Percentiles rank a stretch among this genome's conserved stretches.
Evolutionary conservation across 768 basidiomycete genomes (phyloP).

Genomic region (Naganishia antarctica): DNA sequence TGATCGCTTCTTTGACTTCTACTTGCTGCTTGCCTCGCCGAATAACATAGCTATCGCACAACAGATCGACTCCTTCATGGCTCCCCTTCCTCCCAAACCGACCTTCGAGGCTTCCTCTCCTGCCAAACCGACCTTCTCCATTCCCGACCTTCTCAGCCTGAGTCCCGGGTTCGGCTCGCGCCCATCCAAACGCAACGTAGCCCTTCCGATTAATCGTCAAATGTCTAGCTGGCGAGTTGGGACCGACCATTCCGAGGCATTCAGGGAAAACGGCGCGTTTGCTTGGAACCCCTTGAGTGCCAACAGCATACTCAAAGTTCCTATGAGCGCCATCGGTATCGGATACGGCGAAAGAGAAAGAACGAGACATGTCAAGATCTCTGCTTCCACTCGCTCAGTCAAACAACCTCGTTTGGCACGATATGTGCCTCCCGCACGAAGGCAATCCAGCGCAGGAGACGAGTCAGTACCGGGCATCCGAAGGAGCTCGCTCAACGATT

Average conservation of each 20-base stretch:
- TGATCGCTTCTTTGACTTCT: too few species aligned
- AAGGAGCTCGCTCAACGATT: constrained; percentile 13
- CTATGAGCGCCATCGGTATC: constrained; percentile 16
- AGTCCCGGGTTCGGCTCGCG: constrained; percentile 20
- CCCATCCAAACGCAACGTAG: background rate
- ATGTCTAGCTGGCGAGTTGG: background rate
- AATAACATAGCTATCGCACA: too few species aligned
- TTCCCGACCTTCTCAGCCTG: constrained; percentile 22
- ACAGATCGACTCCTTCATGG: too few species aligned
- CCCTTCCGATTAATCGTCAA: background rate
- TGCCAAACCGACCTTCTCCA: constrained; percentile 11
- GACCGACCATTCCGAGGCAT: background rate
- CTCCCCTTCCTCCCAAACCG: too few species aligned
- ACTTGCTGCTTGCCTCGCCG: too few species aligned
- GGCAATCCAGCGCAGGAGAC: background rate
- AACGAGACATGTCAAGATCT: constrained; percentile 4
- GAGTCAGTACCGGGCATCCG: background rate
- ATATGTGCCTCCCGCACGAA: constrained; percentile 2
- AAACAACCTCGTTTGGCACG: background rate
- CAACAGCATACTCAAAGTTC: background rate
- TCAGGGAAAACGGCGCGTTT: background rate
- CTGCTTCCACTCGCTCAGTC: background rate
- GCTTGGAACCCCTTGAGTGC: background rate
- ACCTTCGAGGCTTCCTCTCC: background rate
- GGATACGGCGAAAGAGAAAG: constrained; percentile 8